These are phyloP conservation scores for Glycine latifolia DNA, from an alignment of 306 rosid species.

Conservation along the genomic window DNA sequence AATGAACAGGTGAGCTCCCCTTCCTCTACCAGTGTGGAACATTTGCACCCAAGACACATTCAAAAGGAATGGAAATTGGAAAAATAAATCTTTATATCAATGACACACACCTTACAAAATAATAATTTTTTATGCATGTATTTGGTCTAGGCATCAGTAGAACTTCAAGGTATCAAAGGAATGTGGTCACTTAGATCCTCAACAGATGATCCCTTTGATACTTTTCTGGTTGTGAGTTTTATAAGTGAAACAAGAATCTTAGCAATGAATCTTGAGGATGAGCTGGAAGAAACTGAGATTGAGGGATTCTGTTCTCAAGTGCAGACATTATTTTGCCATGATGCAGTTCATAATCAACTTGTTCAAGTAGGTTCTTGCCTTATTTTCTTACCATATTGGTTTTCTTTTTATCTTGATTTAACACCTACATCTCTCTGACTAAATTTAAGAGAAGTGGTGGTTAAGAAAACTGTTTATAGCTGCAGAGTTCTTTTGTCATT, in stretches of 20 bases:
- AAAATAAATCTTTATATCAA: not conserved
- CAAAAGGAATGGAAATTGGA: not conserved
- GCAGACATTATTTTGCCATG: constrained; percentile 96
- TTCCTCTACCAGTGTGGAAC: not conserved
- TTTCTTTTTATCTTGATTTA: constrained; percentile 35
- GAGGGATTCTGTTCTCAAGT: constrained; percentile 94
- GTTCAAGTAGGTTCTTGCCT: constrained; percentile 74
- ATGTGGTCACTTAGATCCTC: constrained; percentile 98
- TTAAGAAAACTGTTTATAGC: not conserved
- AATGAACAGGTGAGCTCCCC: constrained; percentile 83
- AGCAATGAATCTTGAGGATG: constrained; percentile 97
- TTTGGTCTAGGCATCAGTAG: constrained; percentile 89
- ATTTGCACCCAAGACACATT: not conserved
- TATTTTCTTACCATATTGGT: constrained; percentile 22
- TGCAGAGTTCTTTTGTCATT: not conserved
- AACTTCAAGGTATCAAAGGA: constrained; percentile 99
- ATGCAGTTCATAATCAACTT: constrained; percentile 91
- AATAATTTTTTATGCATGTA: constrained; percentile 29
- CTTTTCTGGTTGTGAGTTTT: constrained; percentile 92
- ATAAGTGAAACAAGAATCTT: constrained; percentile 95
- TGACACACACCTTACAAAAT: constrained; percentile 30
- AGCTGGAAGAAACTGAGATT: constrained; percentile 95
- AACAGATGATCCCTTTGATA: constrained; percentile 92
- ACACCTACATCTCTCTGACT: constrained; percentile 18
- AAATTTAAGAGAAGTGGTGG: constrained; percentile 12